Evolutionary conservation across 331 rosid species (phyloP), one percentile per base, ranked within the genome.

Genomic region (Quercus tomentella): DNA sequence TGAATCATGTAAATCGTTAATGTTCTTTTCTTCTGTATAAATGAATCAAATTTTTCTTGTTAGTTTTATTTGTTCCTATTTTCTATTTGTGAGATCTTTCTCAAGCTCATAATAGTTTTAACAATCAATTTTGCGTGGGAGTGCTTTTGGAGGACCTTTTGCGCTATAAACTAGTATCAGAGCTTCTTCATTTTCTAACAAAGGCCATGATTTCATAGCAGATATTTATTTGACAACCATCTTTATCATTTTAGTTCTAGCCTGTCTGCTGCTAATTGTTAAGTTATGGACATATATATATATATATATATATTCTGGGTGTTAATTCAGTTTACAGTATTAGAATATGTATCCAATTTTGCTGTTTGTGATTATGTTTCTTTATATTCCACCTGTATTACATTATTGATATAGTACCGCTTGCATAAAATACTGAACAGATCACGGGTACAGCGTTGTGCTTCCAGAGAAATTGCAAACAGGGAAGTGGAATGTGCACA

Each of bases 401-500:
- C 78, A 61, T 68, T 73, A 45, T 66, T 89, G 73, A 79, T 70
- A 76, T 80, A 41, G 21, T 72, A 28, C 30, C 76, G 74, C 73
- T 82, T 70, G 68, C 74, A 65, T 76, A 87, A 77, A 79, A 82
- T 84, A 88, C 70, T 80, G 73, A 83, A 80, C 98, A 96, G 99
- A 86, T 75, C 94, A 91, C 79, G 94, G 98, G 76, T 90, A 88
- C 87, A 90, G 99, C 80, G 92, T 91, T 72, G 96, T 91, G 70
- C 97, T 96, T 86, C 99, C 99, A 9, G 98, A 93, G 91, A 96
- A 93, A 88, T 77, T 96, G 87, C 90, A 88, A 62, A 91, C 93
- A 58, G 99, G 99, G 84, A 91, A 91, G 79, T 96, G 99, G 99
- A 93, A 93, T 45, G 99, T 96, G 31, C 88, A 90, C 86, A 91